Base-by-base conservation (phyloP, 106 monocot species). In the Allium fistulosum region DNA sequence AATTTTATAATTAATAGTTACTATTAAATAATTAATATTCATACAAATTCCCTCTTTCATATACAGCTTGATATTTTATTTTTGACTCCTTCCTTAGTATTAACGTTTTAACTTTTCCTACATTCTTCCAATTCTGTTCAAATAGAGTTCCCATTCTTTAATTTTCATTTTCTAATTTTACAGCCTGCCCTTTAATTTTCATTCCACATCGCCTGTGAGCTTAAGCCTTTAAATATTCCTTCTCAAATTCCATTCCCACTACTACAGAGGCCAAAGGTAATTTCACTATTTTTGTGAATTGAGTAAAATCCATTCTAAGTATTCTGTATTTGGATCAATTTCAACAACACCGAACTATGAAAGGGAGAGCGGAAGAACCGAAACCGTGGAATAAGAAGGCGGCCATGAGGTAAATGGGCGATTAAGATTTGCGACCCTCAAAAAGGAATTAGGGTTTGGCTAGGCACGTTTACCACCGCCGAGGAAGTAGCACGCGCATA, bases 401-500 rank as follows among this genome's bases (percentile, higher is more conserved):
- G 86, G 22, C 79, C 79, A 26, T 74, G 79, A 72, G 86, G 86
- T 7, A 82, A 79, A 62, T 82, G 76, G 82, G 82, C 86, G 69
- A 82, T 82, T 61, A 82, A 82, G 77, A 86, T 86, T 59, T 75
- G 82, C 28, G 86, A 86, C 53, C 86, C 82, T 4, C 7, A 4
- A 61, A 82, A 86, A 70, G 86, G 79, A 6, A 79, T 76, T 46
- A 75, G 86, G 27, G 67, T 80, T 5, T 86, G 86, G 86, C 82
- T 86, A 59, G 86, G 86, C 63, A 86, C 86, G 7, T 79, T 76
- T 75, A 7, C 16, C 72, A 86, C 72, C 63, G 69, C 82, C 46
- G 82, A 86, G 76, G 79, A 79, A 11, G 86, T 81, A 59, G 86
- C 86, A 26, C 67, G 75, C 17, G 85, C 85, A 37, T 85, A 85